Base-by-base conservation (phyloP, 1,139 yeast genomes). In the Magnusiomyces fungicola region DNA sequence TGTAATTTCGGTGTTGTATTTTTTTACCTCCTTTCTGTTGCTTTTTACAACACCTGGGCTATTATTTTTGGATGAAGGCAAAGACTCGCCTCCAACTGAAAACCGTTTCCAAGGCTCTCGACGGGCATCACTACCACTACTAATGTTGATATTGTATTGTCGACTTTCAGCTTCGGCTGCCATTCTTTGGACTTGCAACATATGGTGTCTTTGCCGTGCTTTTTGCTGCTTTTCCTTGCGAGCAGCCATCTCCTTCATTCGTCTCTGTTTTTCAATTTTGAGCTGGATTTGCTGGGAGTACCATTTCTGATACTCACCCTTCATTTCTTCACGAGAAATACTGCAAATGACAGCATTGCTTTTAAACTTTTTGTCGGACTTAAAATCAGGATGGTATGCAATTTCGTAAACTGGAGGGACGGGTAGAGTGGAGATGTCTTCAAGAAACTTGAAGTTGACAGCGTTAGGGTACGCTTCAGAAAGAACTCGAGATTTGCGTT, bases 271-370 rank as follows among this genome's bases (percentile, higher is more conserved):
- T 30, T 42, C 45, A 29, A 42, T 18, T 18, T 42, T 42, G 27
- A 42, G 18, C 22, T 42, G 45, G 9, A 42, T 30, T 19, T 42
- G 45, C 21, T 42, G 29, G 33, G 45, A 18, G 24, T 42, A 42
- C 45, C 45, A 42, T 19, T 42, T 29, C 10, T 18, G 45, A 30
- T 42, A 42, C 16, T 42, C 45, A 3, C 30, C 30, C 19, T 29
- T 42, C 45, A 42, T 42, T 5, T 42, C 45, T 12, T 42, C 45
- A 19, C 21, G 32, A 4, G 37, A 36, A n/a, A 25, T 37, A 18
- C 21, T 27, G 21, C 3, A 29, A 7, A 6, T 16, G n/a, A 9
- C 6, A 21, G 5, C 16, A 12, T 42, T 14, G n/a, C n/a, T 30
- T n/a, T 29, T 19, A 19, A 29, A 19, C 18, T 42, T 16, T 7